These are phyloP conservation scores for Plasmodium coatneyi DNA, from an alignment of 169 alveolate genomes.

Conservation along the genomic window DNA sequence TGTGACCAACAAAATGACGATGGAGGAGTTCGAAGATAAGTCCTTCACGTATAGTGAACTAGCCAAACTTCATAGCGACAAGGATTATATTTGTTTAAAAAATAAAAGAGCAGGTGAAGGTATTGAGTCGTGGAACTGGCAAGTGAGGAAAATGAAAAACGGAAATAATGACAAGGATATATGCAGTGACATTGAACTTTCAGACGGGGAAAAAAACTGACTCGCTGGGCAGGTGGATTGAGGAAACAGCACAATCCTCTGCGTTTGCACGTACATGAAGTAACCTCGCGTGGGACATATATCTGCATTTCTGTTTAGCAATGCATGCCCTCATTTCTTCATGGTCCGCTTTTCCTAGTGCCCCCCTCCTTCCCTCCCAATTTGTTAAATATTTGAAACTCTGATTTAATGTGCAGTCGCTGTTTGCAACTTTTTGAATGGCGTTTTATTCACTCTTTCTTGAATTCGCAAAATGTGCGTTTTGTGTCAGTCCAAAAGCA, in stretches of 20 bases:
- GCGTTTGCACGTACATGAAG: background rate
- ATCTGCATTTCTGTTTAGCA: background rate
- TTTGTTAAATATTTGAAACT: constrained; percentile 47
- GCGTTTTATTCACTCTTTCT: background rate
- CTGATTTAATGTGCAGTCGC: constrained; percentile 40
- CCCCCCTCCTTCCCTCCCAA: background rate
- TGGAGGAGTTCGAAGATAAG: constrained; percentile 65
- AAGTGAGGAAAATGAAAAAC: constrained; percentile 75
- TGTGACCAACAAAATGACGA: constrained; percentile 79
- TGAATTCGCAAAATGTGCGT: background rate
- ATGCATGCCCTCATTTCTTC: background rate
- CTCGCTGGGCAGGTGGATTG: background rate
- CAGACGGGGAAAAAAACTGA: constrained; percentile 15
- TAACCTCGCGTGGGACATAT: background rate
- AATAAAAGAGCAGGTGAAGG: constrained; percentile 81
- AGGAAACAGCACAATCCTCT: background rate
- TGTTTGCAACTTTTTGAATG: constrained; percentile 2
- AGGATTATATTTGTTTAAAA: constrained; percentile 81
- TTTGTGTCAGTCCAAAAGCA: background rate
- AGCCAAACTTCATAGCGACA: constrained; percentile 73
- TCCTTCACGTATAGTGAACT: constrained; percentile 77
- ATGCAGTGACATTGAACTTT: constrained; percentile 72
- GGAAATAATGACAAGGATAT: constrained; percentile 26
- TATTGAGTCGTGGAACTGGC: constrained; percentile 88
- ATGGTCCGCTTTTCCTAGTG: background rate